A percentile compares a stretch with the other conserved stretches of the same genome.
Evolutionary conservation across 169 alveolate species (phyloP).

Genomic region (Besnoitia besnoiti): DNA sequence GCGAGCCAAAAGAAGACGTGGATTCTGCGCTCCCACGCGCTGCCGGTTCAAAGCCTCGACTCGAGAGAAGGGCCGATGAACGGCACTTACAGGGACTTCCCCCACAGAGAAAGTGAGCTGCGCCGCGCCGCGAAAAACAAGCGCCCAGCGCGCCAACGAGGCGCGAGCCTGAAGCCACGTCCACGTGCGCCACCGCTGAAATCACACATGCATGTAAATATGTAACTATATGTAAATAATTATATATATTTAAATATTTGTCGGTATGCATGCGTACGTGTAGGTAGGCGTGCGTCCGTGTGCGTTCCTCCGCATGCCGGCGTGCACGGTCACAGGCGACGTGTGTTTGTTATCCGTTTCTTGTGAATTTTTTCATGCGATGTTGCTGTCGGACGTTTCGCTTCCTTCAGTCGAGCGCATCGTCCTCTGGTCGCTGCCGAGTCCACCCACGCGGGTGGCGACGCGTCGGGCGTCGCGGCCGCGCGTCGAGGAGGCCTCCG

Average conservation of each 20-base stretch:
- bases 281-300: background rate
- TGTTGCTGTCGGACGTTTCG: background rate
- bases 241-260: too few relatives aligned
- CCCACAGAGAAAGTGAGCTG: constrained; percentile 5
- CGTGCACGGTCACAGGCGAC: too few relatives aligned
- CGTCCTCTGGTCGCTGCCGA: background rate
- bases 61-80: background rate
- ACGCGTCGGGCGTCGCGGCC: background rate
- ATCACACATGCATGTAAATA: background rate
- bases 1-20: background rate
- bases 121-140: background rate
- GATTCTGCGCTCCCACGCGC: background rate
- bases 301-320: background rate
- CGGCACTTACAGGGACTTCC: background rate
- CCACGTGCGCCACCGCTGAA: background rate
- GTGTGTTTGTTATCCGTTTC: background rate
- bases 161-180: too few relatives aligned
- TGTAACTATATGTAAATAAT: too few relatives aligned
- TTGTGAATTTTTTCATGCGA: background rate
- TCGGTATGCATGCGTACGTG: background rate
- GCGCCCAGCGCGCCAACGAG: background rate
- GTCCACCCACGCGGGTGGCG: constrained; percentile 9
- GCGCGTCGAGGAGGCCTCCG: background rate
- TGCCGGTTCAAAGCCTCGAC: background rate
- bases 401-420: constrained; percentile 17